Evolutionary conservation across 2,329 filamentous ascomycete genomes (phyloP).

Genomic region (Didymella pomorum): DNA sequence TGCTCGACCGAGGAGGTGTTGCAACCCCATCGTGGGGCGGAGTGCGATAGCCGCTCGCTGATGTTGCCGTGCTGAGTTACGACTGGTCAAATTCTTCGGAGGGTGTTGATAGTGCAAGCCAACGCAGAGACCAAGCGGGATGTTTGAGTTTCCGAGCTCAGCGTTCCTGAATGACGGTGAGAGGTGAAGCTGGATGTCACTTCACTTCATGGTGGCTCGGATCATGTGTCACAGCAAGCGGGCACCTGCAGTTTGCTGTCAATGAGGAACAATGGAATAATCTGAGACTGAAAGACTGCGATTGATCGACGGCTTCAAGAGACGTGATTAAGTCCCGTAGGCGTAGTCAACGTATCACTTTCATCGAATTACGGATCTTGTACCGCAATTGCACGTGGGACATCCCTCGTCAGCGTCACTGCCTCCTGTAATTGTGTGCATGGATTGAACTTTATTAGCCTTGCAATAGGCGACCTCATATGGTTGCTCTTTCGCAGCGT

Average conservation of each 20-base stretch:
- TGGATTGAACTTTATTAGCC: neutral
- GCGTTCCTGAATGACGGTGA: neutral
- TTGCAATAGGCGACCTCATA: too few species aligned
- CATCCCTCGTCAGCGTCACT: neutral
- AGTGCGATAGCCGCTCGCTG: neutral
- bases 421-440: neutral
- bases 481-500: neutral
- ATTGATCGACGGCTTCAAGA: neutral
- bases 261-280: neutral
- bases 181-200: constrained; percentile 1
- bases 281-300: neutral
- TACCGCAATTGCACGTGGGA: neutral
- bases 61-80: too few species aligned
- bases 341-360: neutral
- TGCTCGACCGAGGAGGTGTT: neutral
- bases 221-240: neutral
- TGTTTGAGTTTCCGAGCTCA: neutral
- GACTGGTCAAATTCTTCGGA: too few species aligned
- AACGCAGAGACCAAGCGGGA: too few species aligned
- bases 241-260: constrained; percentile 9
- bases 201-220: neutral
- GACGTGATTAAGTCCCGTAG: neutral
- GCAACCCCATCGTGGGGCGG: neutral
- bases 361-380: neutral
- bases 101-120: too few species aligned